Percentiles rank a stretch among this genome's conserved stretches.
Evolutionary conservation across 768 basidiomycete genomes (phyloP).

Genomic region (Podaxis rugospora): DNA sequence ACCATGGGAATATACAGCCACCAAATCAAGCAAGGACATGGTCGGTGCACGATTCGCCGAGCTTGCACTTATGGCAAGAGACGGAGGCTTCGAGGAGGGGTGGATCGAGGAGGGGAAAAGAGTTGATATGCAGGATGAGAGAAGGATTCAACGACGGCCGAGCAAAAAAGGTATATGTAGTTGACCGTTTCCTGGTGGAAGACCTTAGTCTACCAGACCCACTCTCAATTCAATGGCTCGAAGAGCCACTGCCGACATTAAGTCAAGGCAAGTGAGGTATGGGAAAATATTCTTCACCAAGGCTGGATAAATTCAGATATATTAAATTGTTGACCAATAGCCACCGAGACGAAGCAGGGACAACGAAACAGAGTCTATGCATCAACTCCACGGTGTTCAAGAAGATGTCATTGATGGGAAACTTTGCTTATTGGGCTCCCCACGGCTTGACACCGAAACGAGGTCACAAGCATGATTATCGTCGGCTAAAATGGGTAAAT

Average conservation of each 20-base stretch:
- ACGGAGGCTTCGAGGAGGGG: background rate
- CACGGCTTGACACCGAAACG: too few species aligned
- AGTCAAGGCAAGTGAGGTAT: background rate
- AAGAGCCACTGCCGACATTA: conserved; percentile 1
- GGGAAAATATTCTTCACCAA: background rate
- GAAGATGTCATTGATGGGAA: background rate
- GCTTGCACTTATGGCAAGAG: background rate
- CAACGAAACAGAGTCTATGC: background rate
- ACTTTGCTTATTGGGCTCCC: background rate
- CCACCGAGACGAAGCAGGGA: background rate
- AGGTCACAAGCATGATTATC: too few species aligned
- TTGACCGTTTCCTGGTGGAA: background rate
- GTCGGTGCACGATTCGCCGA: background rate
- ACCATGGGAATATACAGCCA: background rate
- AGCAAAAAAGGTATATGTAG: background rate
- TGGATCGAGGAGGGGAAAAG: background rate
- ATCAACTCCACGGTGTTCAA: background rate
- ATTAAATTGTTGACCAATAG: background rate
- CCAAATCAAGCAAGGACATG: background rate
- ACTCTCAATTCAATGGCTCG: background rate
- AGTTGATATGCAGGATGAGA: background rate
- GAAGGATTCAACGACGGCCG: background rate
- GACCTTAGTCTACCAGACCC: background rate
- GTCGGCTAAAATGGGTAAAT: too few species aligned
- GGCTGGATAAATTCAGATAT: background rate